Conservation (phyloP, 768 basidiomycete species). For the Rhodotorula toruloides region DNA sequence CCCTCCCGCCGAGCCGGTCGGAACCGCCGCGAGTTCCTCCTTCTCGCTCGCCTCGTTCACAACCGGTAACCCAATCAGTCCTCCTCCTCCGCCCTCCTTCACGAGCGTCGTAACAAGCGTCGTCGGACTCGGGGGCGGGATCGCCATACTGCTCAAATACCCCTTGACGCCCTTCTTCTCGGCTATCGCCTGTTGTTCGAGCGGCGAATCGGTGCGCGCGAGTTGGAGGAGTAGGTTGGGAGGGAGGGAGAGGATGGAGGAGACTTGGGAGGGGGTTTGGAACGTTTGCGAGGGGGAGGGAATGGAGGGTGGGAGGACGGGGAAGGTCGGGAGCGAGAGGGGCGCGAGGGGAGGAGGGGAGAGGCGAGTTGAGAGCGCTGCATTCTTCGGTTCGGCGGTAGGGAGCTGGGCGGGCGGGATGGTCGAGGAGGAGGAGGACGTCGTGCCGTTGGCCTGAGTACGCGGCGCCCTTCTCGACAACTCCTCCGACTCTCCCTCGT, state of each 20-base stretch:
- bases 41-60: too few relatives aligned
- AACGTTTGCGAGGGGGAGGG: conserved; percentile 25
- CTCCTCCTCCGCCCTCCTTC: too few relatives aligned
- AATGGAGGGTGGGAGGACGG: conserved; percentile 28
- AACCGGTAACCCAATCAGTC: too few relatives aligned
- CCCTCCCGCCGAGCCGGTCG: too few relatives aligned
- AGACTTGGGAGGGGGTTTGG: conserved; percentile 34
- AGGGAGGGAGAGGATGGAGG: conserved; percentile 36
- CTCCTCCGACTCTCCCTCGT: too few relatives aligned
- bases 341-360: background rate
- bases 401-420: background rate
- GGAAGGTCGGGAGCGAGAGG: conserved; percentile 19
- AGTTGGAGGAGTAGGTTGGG: conserved; percentile 34
- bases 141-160: conserved; percentile 33
- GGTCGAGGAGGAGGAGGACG: background rate
- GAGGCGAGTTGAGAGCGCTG: background rate
- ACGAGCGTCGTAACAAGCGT: conserved; percentile 24
- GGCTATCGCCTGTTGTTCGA: conserved; percentile 23
- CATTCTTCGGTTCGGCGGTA: background rate
- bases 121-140: conserved; percentile 38
- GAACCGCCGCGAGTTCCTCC: too few relatives aligned
- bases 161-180: background rate
- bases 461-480: too few relatives aligned
- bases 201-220: conserved; percentile 25
- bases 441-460: too few relatives aligned